These are phyloP conservation scores for Nemania diffusa DNA, from an alignment of 2,329 filamentous ascomycete species.

Conservation along the genomic window DNA sequence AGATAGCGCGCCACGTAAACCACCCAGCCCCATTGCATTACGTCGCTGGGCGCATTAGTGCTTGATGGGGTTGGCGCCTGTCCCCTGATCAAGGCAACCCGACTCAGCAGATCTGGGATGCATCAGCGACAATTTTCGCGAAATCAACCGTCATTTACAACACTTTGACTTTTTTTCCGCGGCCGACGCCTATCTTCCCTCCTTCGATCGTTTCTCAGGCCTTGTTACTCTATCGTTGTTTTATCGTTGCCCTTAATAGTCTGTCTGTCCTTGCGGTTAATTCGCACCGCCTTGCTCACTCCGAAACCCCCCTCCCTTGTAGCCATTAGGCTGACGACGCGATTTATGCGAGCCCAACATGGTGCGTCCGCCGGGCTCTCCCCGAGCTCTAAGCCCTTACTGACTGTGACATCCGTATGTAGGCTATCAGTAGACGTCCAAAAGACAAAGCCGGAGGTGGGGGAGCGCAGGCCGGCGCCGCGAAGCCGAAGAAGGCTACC, in stretches of 20 bases:
- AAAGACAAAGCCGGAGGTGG: conserved; percentile 60
- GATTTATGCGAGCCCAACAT: conserved; percentile 49
- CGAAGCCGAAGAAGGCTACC: conserved; percentile 91
- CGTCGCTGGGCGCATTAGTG: conserved; percentile 45
- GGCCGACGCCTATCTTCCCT: conserved; percentile 1
- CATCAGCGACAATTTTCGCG: conserved; percentile 29
- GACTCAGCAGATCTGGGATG: conserved; percentile 22
- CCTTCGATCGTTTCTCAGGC: conserved; percentile 8
- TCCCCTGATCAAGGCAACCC: conserved; percentile 20
- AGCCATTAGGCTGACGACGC: conserved; percentile 32
- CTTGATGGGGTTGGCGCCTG: conserved; percentile 32
- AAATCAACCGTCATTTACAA: conserved; percentile 28
- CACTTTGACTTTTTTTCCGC: conserved; percentile 3
- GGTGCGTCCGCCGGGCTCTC: conserved; percentile 36
- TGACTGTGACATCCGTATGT: conserved; percentile 34
- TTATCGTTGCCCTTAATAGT: background rate
- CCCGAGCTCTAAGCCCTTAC: conserved; percentile 22
- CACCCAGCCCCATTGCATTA: conserved; percentile 47
- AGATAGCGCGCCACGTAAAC: conserved; percentile 36
- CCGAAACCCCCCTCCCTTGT: conserved; percentile 7
- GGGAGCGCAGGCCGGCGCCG: conserved; percentile 52
- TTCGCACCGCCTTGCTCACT: conserved; percentile 15
- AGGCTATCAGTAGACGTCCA: conserved; percentile 62
- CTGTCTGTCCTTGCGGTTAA: conserved; percentile 18
- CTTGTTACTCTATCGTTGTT: conserved; percentile 18